A percentile compares a stretch with the other conserved stretches of the same genome.
Conservation (phyloP, 2,329 filamentous ascomycete species). For the Paraphoma chrysanthemicola region DNA sequence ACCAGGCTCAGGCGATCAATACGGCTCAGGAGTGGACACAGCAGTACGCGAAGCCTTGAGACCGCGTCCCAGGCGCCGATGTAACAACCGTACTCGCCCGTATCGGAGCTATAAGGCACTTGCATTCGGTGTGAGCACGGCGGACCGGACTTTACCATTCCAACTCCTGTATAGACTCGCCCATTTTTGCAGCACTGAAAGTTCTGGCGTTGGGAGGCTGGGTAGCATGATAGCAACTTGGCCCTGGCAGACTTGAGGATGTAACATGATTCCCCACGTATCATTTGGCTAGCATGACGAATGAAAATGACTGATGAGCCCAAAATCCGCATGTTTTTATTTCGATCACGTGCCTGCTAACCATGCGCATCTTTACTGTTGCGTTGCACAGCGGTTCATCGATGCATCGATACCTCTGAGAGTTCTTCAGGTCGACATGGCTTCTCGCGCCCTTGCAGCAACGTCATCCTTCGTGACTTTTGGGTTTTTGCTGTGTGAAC, state of each 20-base stretch:
- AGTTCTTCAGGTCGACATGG: no score
- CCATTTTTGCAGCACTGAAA: constrained; percentile 12
- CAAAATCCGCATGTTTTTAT: neutral
- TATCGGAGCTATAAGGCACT: neutral
- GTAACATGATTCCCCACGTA: constrained; percentile 3
- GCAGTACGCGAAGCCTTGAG: constrained; percentile 68
- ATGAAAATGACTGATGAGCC: constrained; percentile 26
- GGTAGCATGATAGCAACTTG: constrained; percentile 21
- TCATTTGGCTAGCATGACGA: constrained; percentile 17
- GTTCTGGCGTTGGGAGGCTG: constrained; percentile 29
- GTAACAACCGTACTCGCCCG: neutral
- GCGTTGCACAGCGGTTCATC: no score
- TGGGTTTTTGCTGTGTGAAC: no score
- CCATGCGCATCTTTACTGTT: no score
- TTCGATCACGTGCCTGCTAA: neutral
- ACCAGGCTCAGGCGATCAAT: constrained; percentile 89
- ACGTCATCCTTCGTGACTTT: no score
- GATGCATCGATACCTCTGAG: no score
- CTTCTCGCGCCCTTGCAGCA: no score
- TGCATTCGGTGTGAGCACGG: neutral
- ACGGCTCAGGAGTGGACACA: constrained; percentile 93
- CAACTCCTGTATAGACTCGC: neutral
- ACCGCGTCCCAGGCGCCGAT: neutral
- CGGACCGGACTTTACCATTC: neutral
- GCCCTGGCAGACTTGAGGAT: constrained; percentile 16